Base-by-base conservation (phyloP, 371 early-diverging fungal genomes). In the Haplosporangium sp. region DNA sequence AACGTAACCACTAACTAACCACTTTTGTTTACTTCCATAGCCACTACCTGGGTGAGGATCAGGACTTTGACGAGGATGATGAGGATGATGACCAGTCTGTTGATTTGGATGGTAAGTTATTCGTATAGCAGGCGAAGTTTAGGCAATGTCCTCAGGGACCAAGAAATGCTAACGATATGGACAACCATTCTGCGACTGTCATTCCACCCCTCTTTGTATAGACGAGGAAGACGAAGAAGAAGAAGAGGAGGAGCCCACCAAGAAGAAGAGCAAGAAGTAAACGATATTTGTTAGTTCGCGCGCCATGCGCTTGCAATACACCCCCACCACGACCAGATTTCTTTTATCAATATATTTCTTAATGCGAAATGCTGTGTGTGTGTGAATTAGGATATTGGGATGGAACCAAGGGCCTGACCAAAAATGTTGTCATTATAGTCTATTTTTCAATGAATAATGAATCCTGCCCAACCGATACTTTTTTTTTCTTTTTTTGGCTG, bases 181-280 rank as follows among this genome's bases (percentile, higher is more conserved):
- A 18, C 18, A 18, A 14, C 46, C n/a, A 46, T 18, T 20, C 7
- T 50, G 6, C 20, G 5, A 9, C 7, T 50, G 13, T 13, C 9
- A 9, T 50, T 50, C 29, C 29, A 29, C 29, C n/a, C 36, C 29
- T 41, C 8, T 60, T 10, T 54, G 16, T 38, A 8, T 16, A 13
- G 76, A 69, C 3, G 71, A 67, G 10, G 77, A 71, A 1, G 71
- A 69, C 16, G 75, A 74, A 6, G 74, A 74, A 14, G 73, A 73
- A 9, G 72, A 74, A 61, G 77, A 63, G 21, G 71, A 77, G 40
- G 37, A 67, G 72, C 72, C 67, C 47, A 16, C 57, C 50, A 73
- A 73, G 80, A 80, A 80, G 79, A 79, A 72, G 73, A 47, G 40
- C 73, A 80, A 68, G 73, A 80, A 80, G 70, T 80, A 66, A 58